These are phyloP conservation scores for Breviolum minutum DNA, from an alignment of 73 alveolate genomes.

Conservation along the genomic window DNA sequence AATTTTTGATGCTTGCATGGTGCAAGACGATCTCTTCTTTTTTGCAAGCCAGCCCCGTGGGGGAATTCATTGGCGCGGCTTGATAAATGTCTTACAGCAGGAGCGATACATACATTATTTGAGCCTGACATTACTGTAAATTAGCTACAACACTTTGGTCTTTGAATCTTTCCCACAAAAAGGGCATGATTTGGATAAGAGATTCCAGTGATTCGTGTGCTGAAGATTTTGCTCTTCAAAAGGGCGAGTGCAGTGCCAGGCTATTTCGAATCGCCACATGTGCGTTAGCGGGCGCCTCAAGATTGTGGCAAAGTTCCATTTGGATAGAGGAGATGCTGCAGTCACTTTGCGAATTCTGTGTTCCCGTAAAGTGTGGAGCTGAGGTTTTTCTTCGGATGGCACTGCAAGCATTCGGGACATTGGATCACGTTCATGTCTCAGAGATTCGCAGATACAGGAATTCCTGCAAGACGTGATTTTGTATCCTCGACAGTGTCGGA, in stretches of 20 bases:
- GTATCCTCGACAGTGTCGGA: no score
- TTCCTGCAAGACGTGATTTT: neutral
- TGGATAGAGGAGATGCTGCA: neutral
- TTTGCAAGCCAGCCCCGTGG: no score
- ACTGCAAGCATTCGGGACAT: conserved; percentile 72
- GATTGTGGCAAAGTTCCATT: neutral
- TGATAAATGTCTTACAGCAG: neutral
- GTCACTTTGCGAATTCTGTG: neutral
- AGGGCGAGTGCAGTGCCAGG: no score
- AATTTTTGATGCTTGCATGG: no score
- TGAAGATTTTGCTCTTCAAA: no score
- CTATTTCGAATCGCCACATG: conserved; percentile 72
- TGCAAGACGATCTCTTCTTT: no score
- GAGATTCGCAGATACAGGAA: neutral
- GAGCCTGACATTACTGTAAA: no score
- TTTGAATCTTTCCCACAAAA: no score
- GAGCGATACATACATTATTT: neutral
- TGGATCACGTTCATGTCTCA: conserved; percentile 29
- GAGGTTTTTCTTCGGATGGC: conserved; percentile 82
- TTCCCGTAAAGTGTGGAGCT: neutral
- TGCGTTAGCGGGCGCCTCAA: neutral
- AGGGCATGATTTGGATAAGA: no score
- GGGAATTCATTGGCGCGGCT: no score
- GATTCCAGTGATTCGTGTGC: no score
- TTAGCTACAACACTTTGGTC: no score